Conservation (phyloP, 495 filamentous ascomycete species). For the Neohortaea acidophila region DNA sequence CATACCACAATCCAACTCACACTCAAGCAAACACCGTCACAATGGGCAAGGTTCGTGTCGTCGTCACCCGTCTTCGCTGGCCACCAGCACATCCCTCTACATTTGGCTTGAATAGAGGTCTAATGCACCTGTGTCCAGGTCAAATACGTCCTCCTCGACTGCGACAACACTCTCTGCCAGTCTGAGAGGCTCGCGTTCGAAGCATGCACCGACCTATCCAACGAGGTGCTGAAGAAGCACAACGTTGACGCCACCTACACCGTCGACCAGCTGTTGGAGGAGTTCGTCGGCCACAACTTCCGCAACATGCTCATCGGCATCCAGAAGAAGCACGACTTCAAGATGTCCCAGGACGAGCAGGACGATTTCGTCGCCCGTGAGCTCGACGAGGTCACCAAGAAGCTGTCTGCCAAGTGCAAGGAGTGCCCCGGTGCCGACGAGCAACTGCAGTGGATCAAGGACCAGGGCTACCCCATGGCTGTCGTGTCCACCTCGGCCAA, state of each 20-base stretch:
- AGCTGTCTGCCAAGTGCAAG: constrained; percentile 52
- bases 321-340: constrained; percentile 61
- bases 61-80: too few relatives aligned
- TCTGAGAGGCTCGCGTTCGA: constrained; percentile 88
- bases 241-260: constrained; percentile 60
- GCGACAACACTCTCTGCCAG: constrained; percentile 93
- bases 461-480: constrained; percentile 56
- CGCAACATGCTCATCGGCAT: constrained; percentile 73
- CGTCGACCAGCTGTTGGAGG: constrained; percentile 57
- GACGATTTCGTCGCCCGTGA: constrained; percentile 65
- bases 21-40: background rate
- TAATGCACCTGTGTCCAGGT: too few relatives aligned
- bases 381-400: constrained; percentile 69
- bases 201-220: constrained; percentile 82
- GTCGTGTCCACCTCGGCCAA: constrained; percentile 72
- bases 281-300: constrained; percentile 96
- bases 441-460: constrained; percentile 48
- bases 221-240: constrained; percentile 64
- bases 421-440: constrained; percentile 61
- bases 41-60: constrained; percentile 2
- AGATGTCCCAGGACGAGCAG: constrained; percentile 49
- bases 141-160: constrained; percentile 76
- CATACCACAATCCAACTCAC: background rate
- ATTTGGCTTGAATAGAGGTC: too few relatives aligned
- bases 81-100: too few relatives aligned